Base-by-base conservation (phyloP, 2,329 filamentous ascomycete genomes). In the Sporothrix schenckii region DNA sequence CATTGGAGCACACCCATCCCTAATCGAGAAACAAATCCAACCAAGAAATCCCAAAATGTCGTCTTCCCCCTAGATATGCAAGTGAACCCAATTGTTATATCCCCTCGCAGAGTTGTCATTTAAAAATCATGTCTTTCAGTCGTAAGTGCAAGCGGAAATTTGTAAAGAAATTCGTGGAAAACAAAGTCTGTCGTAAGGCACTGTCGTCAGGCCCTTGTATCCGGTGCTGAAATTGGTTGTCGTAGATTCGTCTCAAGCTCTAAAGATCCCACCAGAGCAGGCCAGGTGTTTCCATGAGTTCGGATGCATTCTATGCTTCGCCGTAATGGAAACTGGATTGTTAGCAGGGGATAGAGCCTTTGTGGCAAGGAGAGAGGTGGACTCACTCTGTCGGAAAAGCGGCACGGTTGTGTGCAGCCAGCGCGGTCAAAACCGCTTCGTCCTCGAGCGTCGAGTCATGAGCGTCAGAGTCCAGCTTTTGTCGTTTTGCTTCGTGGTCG, bases 331-430 rank as follows among this genome's bases (percentile, higher is more conserved):
- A 73, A 30, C 67, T 60, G 30, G 1, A 10, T 34, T 34, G 50
- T 68, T 63, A 60, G 50, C 27, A 56, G 16, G 47, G 6, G n/a
- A n/a, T n/a, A 13, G 11, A 34, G 10, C n/a, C 1, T 14, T 4
- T 2, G 4, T n/a, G 50, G 21, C 11, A 30, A 50, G n/a, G 49
- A 14, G 14, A 9, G 3, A 34, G 34, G 16, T 21, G 47, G 5
- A 74, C 83, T 78, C 77, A 85, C 83, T 84, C 81, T 41, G 80
- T 73, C 47, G 77, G 74, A 73, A 83, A 85, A 39, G 83, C 81
- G 4, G 79, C 75, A 41, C 79, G 78, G 74, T 80, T 82, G 70
- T 84, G 82, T 3, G 80, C 81, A 21, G 83, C 81, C 54, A 86
- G 75, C 9, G 82, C 83, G 56, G 73, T 77, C 72, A 86, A 72